Percentiles rank a stretch among this genome's conserved stretches.
These are phyloP conservation scores for Boletus subparvulus DNA, from an alignment of 768 basidiomycete genomes.

Conservation along the genomic window DNA sequence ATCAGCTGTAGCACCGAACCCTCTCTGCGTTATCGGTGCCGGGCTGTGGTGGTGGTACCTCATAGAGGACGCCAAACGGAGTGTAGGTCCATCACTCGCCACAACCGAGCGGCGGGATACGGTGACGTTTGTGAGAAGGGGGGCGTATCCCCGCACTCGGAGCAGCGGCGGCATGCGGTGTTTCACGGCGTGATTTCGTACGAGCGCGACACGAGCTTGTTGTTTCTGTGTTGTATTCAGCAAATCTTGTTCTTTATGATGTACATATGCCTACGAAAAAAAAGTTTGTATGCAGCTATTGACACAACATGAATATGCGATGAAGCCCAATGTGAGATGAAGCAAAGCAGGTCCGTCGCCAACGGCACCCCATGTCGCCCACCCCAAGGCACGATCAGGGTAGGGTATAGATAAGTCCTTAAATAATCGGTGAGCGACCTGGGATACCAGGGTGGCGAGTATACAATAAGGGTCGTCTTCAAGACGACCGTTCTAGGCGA, in stretches of 20 bases:
- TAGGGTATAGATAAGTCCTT: slow-evolving; percentile 37
- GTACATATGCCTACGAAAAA: slow-evolving; percentile 37
- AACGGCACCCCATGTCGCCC: slow-evolving; percentile 26
- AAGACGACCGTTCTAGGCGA: slow-evolving; percentile 29
- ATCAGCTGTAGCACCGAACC: slow-evolving; percentile 5
- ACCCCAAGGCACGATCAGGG: slow-evolving; percentile 14
- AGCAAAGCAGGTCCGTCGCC: slow-evolving; percentile 24
- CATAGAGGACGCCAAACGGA: slow-evolving; percentile 4
- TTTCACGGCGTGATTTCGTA: slow-evolving; percentile 5
- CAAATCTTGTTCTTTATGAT: slow-evolving; percentile 30
- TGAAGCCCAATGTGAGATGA: slow-evolving; percentile 30
- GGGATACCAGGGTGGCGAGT: slow-evolving; percentile 13
- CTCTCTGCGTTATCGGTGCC: slow-evolving; percentile 12
- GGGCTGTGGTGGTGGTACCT: slow-evolving; percentile 17
- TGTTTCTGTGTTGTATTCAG: slow-evolving; percentile 22
- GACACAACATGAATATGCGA: slow-evolving; percentile 39
- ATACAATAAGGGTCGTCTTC: slow-evolving; percentile 30
- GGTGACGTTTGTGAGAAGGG: slow-evolving; percentile 11
- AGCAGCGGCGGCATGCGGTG: background rate
- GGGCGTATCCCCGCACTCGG: background rate
- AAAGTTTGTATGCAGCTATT: slow-evolving; percentile 34
- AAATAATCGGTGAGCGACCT: slow-evolving; percentile 26
- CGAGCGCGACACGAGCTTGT: background rate
- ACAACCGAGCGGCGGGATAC: background rate
- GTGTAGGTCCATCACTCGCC: background rate